Percentiles rank a stretch among this genome's conserved stretches.
These are phyloP conservation scores for Cryptosporidium muris DNA, from an alignment of 169 alveolate genomes.

Conservation along the genomic window DNA sequence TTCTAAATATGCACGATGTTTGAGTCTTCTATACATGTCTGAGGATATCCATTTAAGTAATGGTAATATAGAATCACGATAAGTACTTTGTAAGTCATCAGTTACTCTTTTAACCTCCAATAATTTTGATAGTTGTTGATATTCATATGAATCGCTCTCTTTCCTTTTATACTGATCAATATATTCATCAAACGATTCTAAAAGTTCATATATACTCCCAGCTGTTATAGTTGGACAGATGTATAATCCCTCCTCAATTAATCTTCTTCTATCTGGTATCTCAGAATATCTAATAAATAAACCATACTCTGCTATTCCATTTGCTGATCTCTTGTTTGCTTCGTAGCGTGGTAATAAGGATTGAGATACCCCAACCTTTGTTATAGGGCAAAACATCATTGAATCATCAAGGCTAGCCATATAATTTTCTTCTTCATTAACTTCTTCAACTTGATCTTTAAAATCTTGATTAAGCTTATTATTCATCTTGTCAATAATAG, in stretches of 20 bases:
- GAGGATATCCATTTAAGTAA: conserved; percentile 26
- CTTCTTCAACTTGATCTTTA: conserved; percentile 22
- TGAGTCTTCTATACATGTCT: conserved; percentile 16
- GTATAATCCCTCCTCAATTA: conserved; percentile 17
- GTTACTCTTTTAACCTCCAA: conserved; percentile 27
- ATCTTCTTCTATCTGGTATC: conserved; percentile 54
- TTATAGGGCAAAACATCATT: conserved; percentile 52
- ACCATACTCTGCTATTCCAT: conserved; percentile 46
- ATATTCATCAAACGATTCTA: conserved; percentile 34
- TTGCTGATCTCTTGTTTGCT: conserved; percentile 29
- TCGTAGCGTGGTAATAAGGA: conserved; percentile 37
- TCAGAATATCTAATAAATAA: conserved; percentile 34
- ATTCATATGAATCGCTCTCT: conserved; percentile 17
- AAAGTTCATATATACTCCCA: conserved; percentile 17
- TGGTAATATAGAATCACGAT: conserved; percentile 14
- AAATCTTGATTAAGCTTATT: background rate
- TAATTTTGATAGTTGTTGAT: conserved; percentile 16
- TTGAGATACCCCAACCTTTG: conserved; percentile 40
- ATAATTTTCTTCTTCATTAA: conserved; percentile 17
- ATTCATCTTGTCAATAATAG: background rate
- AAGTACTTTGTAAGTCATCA: conserved; percentile 10
- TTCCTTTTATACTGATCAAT: conserved; percentile 48
- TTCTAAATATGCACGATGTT: conserved; percentile 45
- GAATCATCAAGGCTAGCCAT: conserved; percentile 15
- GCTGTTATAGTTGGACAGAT: conserved; percentile 16